Evolutionary conservation across 2,329 filamentous ascomycete species (phyloP).

Genomic region (Beauveria asiatica): DNA sequence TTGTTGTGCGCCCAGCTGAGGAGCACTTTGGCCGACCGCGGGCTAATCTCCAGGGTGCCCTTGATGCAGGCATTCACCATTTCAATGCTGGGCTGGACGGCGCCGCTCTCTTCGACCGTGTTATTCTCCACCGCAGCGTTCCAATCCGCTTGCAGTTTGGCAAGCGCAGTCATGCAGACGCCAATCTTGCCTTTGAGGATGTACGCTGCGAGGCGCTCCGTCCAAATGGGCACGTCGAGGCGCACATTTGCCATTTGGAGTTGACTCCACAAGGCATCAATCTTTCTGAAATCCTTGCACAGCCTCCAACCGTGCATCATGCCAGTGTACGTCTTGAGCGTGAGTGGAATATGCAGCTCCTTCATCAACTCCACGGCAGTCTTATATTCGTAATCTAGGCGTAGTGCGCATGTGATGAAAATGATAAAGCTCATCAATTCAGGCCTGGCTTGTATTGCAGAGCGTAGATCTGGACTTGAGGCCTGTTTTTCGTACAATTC

Average conservation of each 20-base stretch:
- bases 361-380: slow-evolving; percentile 35
- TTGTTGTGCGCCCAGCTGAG: slow-evolving; percentile 51
- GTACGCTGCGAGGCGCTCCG: slow-evolving; percentile 57
- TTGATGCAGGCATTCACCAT: slow-evolving; percentile 63
- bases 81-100: slow-evolving; percentile 51
- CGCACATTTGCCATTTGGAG: slow-evolving; percentile 48
- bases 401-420: slow-evolving; percentile 30
- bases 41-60: slow-evolving; percentile 48
- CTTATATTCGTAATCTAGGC: slow-evolving; percentile 21
- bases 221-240: slow-evolving; percentile 62
- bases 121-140: slow-evolving; percentile 24
- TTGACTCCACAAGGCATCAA: slow-evolving; percentile 60
- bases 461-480: slow-evolving; percentile 17
- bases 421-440: slow-evolving; percentile 33
- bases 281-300: slow-evolving; percentile 46
- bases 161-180: slow-evolving; percentile 53
- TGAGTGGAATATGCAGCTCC: slow-evolving; percentile 45
- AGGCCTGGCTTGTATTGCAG: slow-evolving; percentile 23
- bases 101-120: slow-evolving; percentile 23
- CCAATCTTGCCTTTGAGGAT: slow-evolving; percentile 46
- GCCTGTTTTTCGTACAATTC: slow-evolving; percentile 21
- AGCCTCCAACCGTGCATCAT: slow-evolving; percentile 65
- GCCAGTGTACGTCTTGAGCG: slow-evolving; percentile 58
- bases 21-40: slow-evolving; percentile 42
- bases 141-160: slow-evolving; percentile 60